Conservation (phyloP, 352 stramenopile genomes). For the Saprolegnia parasitica region DNA sequence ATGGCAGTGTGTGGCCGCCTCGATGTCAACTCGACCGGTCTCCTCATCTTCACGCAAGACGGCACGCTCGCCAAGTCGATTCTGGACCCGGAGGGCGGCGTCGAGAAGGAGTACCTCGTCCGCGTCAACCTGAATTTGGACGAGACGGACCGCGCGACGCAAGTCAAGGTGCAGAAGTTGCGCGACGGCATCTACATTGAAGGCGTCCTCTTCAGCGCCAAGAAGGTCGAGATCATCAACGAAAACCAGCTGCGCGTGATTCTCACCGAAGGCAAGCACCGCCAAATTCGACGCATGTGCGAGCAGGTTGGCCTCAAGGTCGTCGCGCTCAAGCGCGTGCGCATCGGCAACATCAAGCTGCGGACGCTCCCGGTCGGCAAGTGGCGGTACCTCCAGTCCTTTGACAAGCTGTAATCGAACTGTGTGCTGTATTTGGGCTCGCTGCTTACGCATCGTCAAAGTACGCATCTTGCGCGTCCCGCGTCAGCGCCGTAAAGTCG, state of each 20-base stretch:
- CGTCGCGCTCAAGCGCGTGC: conserved; percentile 85
- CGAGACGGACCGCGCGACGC: conserved; percentile 24
- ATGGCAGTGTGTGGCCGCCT: conserved; percentile 78
- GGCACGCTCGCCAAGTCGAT: conserved; percentile 68
- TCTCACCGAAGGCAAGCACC: conserved; percentile 93
- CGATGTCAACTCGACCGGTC: conserved; percentile 77
- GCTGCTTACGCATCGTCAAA: conserved; percentile 37
- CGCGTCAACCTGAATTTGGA: conserved; percentile 54
- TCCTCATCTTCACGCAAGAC: conserved; percentile 81
- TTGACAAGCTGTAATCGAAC: conserved; percentile 48
- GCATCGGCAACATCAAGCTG: conserved; percentile 86
- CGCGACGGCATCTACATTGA: conserved; percentile 50
- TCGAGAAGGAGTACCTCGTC: conserved; percentile 85
- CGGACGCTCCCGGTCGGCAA: conserved; percentile 60
- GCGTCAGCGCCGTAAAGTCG: conserved; percentile 59
- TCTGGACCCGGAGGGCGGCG: conserved; percentile 56
- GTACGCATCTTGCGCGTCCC: conserved; percentile 74
- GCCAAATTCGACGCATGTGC: conserved; percentile 96
- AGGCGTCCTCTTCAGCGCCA: conserved; percentile 66
- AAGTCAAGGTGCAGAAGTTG: conserved; percentile 39
- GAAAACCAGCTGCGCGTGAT: conserved; percentile 82
- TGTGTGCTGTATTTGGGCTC: neutral
- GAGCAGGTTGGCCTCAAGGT: conserved; percentile 87
- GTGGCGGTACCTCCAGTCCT: conserved; percentile 77
- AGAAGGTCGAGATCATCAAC: conserved; percentile 74